Base-by-base conservation (phyloP, 192 early-diverging fungal genomes). In the Backusella westeae region DNA sequence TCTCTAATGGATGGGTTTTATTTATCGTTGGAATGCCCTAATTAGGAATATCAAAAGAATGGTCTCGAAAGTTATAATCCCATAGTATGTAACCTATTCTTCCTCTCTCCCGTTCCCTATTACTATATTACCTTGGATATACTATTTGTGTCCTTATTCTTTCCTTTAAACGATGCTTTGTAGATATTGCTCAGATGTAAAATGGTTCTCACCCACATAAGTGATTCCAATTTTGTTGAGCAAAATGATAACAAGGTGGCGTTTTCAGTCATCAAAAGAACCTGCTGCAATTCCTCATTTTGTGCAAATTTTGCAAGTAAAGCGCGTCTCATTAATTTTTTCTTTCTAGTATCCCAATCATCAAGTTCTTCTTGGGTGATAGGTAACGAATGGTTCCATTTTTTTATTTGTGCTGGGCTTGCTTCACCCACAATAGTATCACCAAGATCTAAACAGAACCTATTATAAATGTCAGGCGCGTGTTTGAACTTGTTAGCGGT, bases 221-320 rank as follows among this genome's bases (percentile, higher is more conserved):
- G 17, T 23, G 39, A 46, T 8, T 72, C 69, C 14, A 79, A 42
- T 66, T 75, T 75, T 9, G 59, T 59, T 35, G 53, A 69, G 4
- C 78, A 38, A 12, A 69, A 67, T 46, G 66, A 74, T 19, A 79
- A n/a, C 68, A 79, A 49, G 3, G 69, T 63, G 12, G 26, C 21
- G 2, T 29, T 29, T 63, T 63, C 8, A 29, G 23, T 29, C 23
- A 26, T 29, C 10, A 63, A 63, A 29, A 63, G 23, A 29, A 14
- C 63, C 32, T 70, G 67, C 2, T 53, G 38, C 19, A 79, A 26
- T 12, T 75, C 78, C 34, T 75, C 59, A 72, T 75, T 75, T 59
- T 79, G 78, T 5, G 32, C 53, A 71, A 71, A 79, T n/a, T 79
- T 79, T 3, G 74, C 73, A 15, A 71, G 49, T 14, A 71, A 34